A percentile compares a stretch with the other conserved stretches of the same genome.
Conservation (phyloP, 192 early-diverging fungal species). For the Linnemannia zychae region DNA sequence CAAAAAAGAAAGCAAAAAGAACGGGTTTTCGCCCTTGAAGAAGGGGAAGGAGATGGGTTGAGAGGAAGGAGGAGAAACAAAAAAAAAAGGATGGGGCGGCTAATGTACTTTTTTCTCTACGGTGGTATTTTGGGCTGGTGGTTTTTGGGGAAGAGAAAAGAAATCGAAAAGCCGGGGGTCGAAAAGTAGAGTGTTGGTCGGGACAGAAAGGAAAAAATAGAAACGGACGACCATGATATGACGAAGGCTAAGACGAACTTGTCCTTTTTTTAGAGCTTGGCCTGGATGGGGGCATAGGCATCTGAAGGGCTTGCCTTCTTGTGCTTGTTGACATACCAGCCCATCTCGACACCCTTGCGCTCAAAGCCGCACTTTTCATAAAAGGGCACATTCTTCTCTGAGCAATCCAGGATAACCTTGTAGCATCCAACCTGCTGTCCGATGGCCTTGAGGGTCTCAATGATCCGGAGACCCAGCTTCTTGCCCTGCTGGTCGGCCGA, state of each 20-base stretch:
- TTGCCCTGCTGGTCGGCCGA: slow-evolving; percentile 71
- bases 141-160: background rate
- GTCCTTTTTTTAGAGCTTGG: slow-evolving; percentile 27
- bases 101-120: background rate
- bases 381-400: slow-evolving; percentile 86
- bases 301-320: background rate
- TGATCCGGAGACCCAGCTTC: slow-evolving; percentile 74
- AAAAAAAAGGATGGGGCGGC: background rate
- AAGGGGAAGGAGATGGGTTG: background rate
- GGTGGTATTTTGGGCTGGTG: background rate
- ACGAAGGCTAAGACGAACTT: too few relatives aligned
- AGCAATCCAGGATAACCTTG: slow-evolving; percentile 78
- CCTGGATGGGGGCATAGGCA: slow-evolving; percentile 6
- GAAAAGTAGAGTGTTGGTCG: background rate
- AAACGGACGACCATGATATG: background rate
- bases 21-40: background rate
- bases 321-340: slow-evolving; percentile 67
- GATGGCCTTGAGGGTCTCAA: slow-evolving; percentile 88
- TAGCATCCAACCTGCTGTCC: slow-evolving; percentile 85
- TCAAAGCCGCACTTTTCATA: slow-evolving; percentile 90
- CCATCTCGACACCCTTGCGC: slow-evolving; percentile 80
- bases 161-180: background rate
- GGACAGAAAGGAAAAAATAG: background rate
- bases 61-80: background rate
- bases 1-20: background rate